Evolutionary conservation across 164 flowering plant species (phyloP).

Genomic region (Kingdonia uniflora): DNA sequence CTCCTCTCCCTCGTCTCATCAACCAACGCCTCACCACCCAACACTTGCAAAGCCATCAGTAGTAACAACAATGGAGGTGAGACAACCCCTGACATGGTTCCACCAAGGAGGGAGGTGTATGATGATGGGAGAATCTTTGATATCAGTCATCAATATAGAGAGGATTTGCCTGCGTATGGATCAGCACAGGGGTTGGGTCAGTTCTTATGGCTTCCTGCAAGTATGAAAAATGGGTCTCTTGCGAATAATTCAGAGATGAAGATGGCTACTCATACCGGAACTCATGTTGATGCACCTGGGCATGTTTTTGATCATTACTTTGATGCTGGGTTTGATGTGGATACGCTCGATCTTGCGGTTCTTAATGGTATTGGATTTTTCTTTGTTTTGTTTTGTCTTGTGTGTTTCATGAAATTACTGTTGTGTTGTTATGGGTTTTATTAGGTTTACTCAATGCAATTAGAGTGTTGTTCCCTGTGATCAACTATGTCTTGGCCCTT

Average conservation of each 20-base stretch:
- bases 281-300: slow-evolving; percentile 96
- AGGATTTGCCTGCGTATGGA: slow-evolving; percentile 5
- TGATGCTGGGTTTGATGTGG: slow-evolving; percentile 90
- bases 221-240: slow-evolving; percentile 82
- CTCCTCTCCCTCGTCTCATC: too few relatives aligned
- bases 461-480: too few relatives aligned
- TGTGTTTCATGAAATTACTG: neutral
- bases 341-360: slow-evolving; percentile 68
- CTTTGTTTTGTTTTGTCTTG: neutral
- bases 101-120: too few relatives aligned
- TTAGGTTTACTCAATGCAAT: too few relatives aligned
- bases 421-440: too few relatives aligned
- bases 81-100: too few relatives aligned
- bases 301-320: slow-evolving; percentile 76
- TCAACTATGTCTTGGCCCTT: too few relatives aligned
- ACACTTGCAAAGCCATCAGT: too few relatives aligned
- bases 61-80: too few relatives aligned
- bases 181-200: slow-evolving; percentile 58
- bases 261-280: slow-evolving; percentile 72
- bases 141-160: too few relatives aligned
- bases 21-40: too few relatives aligned
- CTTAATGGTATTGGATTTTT: slow-evolving; percentile 49
- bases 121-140: neutral
- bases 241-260: slow-evolving; percentile 78
- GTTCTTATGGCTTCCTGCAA: slow-evolving; percentile 51